Evolutionary conservation across 768 basidiomycete genomes (phyloP), one percentile per base, ranked within the genome.

Genomic region (Xerocomus potaroensis): DNA sequence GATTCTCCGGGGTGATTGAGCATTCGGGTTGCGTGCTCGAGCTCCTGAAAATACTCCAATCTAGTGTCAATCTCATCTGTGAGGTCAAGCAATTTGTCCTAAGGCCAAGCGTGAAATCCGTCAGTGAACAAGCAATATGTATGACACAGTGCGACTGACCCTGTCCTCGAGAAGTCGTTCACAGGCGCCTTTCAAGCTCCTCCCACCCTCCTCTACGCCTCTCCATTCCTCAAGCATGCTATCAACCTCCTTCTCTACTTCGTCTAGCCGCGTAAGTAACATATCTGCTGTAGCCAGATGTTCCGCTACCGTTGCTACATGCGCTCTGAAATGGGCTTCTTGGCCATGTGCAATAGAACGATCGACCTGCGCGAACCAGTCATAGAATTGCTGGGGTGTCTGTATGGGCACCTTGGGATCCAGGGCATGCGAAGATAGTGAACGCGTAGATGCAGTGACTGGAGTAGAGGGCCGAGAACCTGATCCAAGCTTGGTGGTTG

Each of bases 351-450:
- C 87, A 30, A 96, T 90, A 3, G 87, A 87, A 14, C 87, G 77
- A 54, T 96, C 93, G 43, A 99, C 83, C 32, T 87, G 75, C 4
- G 90, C 76, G 65, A 93, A 95, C 86, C 93, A 96, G 69, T 98
- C 95, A 62, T 94, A 91, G 67, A 99, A 95, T 55, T 97, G 92
- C 58, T 98, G 91, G 1, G 93, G 86, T 0, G 92, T 95, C 51
- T 86, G 79, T 31, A 98, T 83, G 5, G 89, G 84, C 32, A 81
- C 77, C 41, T 77, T 79, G 3, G 90, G 87, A 59, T 87, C 84
- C 14, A 91, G 69, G 0, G 82, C 75, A 58, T 86, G 80, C 8
- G 68, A 59, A 11, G 60, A 33, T 11, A 47, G 41, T 3, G 62
- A 49, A 45, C 59, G 65, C 37, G 51, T 42, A 27, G 26, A 50